Evolutionary conservation across 1,139 yeast species (phyloP).

Genomic region (Blastobotrys proliferans): DNA sequence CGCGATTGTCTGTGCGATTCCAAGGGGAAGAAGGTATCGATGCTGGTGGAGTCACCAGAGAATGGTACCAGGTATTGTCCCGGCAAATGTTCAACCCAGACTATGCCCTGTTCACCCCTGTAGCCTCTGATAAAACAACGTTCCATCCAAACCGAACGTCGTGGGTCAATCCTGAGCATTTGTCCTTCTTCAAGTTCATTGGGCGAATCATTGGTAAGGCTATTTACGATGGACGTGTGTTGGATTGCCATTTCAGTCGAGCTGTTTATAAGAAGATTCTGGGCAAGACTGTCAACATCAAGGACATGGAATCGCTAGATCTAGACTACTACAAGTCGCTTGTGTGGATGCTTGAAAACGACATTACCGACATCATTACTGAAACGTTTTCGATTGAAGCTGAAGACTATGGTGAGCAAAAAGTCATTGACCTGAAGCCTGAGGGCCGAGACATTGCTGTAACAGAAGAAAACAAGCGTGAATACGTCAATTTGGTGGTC

Average conservation of each 20-base stretch:
- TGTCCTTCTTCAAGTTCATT: constrained; percentile 88
- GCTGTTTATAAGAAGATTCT: constrained; percentile 89
- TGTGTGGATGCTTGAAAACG: constrained; percentile 96
- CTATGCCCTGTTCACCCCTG: constrained; percentile 89
- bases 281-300: constrained; percentile 75
- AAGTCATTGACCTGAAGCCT: constrained; percentile 71
- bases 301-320: constrained; percentile 94
- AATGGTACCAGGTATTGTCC: constrained; percentile 94
- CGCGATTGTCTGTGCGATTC: constrained; percentile 75
- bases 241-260: constrained; percentile 94
- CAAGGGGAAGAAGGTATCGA: constrained; percentile 96
- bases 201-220: constrained; percentile 96
- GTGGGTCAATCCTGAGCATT: constrained; percentile 88
- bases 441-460: constrained; percentile 82
- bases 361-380: constrained; percentile 91
- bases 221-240: constrained; percentile 75
- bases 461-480: constrained; percentile 86
- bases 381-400: constrained; percentile 93
- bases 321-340: constrained; percentile 87
- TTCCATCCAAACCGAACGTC: constrained; percentile 95
- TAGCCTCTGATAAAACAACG: constrained; percentile 86
- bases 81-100: constrained; percentile 97
- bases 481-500: constrained; percentile 79
- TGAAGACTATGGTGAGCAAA: constrained; percentile 91
- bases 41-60: constrained; percentile 97